A percentile compares a stretch with the other conserved stretches of the same genome.
Conservation (phyloP, 2,329 filamentous ascomycete genomes). For the Xylaria sp. region DNA sequence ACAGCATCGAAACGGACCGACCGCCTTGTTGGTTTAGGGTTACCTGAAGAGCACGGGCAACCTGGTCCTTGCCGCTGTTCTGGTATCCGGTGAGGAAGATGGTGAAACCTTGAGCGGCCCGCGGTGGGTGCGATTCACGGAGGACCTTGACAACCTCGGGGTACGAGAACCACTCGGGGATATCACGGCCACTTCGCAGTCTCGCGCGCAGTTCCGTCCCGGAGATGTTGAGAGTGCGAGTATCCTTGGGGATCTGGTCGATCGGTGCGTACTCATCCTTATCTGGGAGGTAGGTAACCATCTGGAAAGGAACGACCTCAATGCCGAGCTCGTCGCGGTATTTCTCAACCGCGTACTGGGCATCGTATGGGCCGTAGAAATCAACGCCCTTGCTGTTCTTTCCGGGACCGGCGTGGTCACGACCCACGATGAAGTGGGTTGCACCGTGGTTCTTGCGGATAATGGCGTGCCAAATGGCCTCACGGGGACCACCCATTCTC, state of each 20-base stretch:
- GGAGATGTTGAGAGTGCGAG: constrained; percentile 88
- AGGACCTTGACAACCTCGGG: constrained; percentile 97
- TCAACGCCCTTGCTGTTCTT: constrained; percentile 98
- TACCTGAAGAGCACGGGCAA: constrained; percentile 93
- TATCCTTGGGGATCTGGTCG: constrained; percentile 85
- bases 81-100: constrained; percentile 97
- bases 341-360: constrained; percentile 95
- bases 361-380: constrained; percentile 98
- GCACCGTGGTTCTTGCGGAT: constrained; percentile 99
- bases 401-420: constrained; percentile 96
- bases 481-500: constrained; percentile 98
- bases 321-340: constrained; percentile 97
- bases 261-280: constrained; percentile 95
- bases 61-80: constrained; percentile 97
- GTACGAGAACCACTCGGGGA: constrained; percentile 99
- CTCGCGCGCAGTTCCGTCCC: constrained; percentile 92
- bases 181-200: constrained; percentile 90
- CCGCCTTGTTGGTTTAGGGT: constrained; percentile 98
- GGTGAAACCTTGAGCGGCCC: constrained; percentile 94
- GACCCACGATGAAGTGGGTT: constrained; percentile 98
- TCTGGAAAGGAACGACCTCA: constrained; percentile 98
- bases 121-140: constrained; percentile 93
- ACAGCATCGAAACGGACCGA: constrained; percentile 90
- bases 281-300: constrained; percentile 99
- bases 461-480: constrained; percentile 99